A percentile compares a stretch with the other conserved stretches of the same genome.
phyloP scores from a whole-genome alignment of 768 basidiomycete species.

The Pleurotus ostreatus region DNA sequence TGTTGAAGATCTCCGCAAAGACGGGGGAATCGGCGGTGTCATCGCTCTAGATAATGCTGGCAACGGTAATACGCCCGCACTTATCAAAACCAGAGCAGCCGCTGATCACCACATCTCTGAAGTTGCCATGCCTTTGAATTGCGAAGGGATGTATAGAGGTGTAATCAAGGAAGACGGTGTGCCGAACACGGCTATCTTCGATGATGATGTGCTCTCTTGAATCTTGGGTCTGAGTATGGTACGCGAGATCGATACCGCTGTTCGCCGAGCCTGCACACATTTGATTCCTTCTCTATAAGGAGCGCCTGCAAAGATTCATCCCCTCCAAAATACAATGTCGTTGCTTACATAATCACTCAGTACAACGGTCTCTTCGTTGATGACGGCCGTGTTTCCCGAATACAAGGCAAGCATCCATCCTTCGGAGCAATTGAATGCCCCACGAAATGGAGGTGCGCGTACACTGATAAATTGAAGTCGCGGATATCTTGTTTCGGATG shows the following conservation, averaged over 20 bases:
- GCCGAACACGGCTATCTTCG: slow-evolving; percentile 73
- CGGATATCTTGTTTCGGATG: background rate
- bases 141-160: slow-evolving; percentile 80
- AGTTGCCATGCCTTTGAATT: slow-evolving; percentile 77
- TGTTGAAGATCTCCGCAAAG: slow-evolving; percentile 51
- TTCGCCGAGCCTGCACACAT: background rate
- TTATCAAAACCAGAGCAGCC: no score
- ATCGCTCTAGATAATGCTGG: slow-evolving; percentile 69
- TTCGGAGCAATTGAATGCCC: no score
- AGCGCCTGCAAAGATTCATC: background rate
- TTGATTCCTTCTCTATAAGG: background rate
- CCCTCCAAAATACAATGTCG: background rate
- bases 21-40: slow-evolving; percentile 70
- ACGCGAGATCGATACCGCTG: no score
- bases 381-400: background rate
- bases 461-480: no score
- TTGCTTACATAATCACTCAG: background rate
- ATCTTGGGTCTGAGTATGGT: background rate
- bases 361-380: background rate
- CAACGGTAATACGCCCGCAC: slow-evolving; percentile 43
- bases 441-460: no score
- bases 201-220: slow-evolving; percentile 48
- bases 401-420: background rate
- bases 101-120: background rate
- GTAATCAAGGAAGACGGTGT: slow-evolving; percentile 66